Percentiles rank a stretch among this genome's conserved stretches.
phyloP scores from a whole-genome alignment of 2,329 filamentous ascomycete genomes.

The Aureobasidium subglaciale region DNA sequence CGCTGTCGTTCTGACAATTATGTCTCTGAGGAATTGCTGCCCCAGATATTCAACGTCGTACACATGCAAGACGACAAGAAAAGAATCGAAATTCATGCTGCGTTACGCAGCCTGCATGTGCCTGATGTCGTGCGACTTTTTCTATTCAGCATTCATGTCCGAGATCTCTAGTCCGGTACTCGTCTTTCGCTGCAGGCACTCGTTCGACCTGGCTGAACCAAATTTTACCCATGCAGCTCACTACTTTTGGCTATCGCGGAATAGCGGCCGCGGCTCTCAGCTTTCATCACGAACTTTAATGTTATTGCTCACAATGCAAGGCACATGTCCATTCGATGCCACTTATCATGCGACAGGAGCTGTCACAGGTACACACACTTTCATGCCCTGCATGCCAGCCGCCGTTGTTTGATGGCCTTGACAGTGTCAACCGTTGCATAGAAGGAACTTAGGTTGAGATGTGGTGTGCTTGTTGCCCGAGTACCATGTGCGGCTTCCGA shows the following conservation, averaged over 20 bases:
- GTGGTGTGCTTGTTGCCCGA: not conserved
- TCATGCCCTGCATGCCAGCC: not conserved
- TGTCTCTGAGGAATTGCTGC: not conserved
- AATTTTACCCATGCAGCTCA: not conserved
- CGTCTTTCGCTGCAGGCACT: not conserved
- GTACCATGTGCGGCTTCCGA: not conserved
- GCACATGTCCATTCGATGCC: not conserved
- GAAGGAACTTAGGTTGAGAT: not conserved
- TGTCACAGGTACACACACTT: not conserved
- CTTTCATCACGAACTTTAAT: not conserved
- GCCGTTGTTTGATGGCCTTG: not conserved
- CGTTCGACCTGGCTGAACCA: not conserved
- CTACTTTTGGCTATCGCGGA: not conserved
- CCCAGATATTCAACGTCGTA: constrained; percentile 3
- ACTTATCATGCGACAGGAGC: not conserved
- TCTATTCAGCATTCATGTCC: not conserved
- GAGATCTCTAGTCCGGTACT: too few relatives aligned
- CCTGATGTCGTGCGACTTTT: constrained; percentile 1
- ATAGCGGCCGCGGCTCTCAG: not conserved
- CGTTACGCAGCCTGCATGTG: not conserved
- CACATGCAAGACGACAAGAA: constrained; percentile 10
- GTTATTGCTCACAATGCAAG: constrained; percentile 1
- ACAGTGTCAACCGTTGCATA: constrained; percentile 7
- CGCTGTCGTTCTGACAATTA: not conserved
- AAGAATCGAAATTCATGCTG: not conserved